Evolutionary conservation across 805 yeast species (phyloP).

Genomic region (Zygosaccharomyces lentus): DNA sequence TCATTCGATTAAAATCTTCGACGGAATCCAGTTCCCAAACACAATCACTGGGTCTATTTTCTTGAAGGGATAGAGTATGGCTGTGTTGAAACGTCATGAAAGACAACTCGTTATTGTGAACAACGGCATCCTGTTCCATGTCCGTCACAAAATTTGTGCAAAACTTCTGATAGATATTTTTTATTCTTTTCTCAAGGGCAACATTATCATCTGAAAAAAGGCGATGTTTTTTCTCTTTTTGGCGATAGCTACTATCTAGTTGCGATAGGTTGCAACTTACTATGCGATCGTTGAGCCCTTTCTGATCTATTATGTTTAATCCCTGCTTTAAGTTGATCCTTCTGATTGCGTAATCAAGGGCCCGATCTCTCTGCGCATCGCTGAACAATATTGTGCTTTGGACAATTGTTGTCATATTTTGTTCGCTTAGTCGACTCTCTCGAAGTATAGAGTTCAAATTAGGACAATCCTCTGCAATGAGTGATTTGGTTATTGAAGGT

Average conservation of each 20-base stretch:
- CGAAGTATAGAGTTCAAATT: background rate
- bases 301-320: background rate
- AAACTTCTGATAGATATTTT: constrained; percentile 45
- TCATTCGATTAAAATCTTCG: constrained; percentile 66
- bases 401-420: background rate
- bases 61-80: constrained; percentile 41
- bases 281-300: constrained; percentile 12
- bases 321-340: constrained; percentile 2
- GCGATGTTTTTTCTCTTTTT: constrained; percentile 14
- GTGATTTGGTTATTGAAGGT: background rate
- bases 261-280: constrained; percentile 17
- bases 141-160: constrained; percentile 59
- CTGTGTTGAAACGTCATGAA: constrained; percentile 46
- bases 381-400: background rate
- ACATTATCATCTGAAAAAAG: constrained; percentile 33
- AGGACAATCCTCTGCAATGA: background rate
- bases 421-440: background rate
- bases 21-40: constrained; percentile 57
- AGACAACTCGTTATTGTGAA: constrained; percentile 43
- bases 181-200: constrained; percentile 39
- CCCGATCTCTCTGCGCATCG: constrained; percentile 1
- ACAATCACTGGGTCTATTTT: constrained; percentile 30
- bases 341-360: background rate
- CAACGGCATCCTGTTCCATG: constrained; percentile 40
- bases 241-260: constrained; percentile 14